Evolutionary conservation across 2,329 filamentous ascomycete species (phyloP), one percentile per base, ranked within the genome.

Genomic region (Stachybotrys echinatus): DNA sequence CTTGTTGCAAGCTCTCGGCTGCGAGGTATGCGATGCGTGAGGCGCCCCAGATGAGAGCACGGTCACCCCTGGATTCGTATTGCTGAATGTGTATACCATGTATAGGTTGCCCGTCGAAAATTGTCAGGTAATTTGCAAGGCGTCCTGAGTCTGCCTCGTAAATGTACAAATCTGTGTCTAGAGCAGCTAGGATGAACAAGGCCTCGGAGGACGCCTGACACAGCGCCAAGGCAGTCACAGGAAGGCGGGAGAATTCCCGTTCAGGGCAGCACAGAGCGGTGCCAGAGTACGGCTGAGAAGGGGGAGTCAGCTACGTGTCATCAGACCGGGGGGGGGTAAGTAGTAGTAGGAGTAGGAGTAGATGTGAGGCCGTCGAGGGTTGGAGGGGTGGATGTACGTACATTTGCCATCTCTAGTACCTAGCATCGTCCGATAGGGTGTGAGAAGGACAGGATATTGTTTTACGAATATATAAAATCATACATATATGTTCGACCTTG

Each of bases 1-100:
- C 27, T n/a, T 23, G 44, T 12, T 53, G 52, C 23, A 63, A 47
- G 34, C 50, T 52, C 4, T 62, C 60, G 4, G 58, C 55, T 18
- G 69, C 52, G 17, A 79, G 48, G 37, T 55, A 48, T 3, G 71
- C 78, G n/a, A 88, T 68, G 2, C 74, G 79, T 17, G 75, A 73
- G 2, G 84, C 86, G 38, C 90, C 90, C 88, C 89, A 95, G 17
- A 85, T 68, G 6, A 92, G 71, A 10, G 83, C 55, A 40, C 67
- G 58, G 7, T 59, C 58, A 2, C 49, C 42, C 6, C 12, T 18
- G 47, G 46, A 3, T 12, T 5, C 50, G 20, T 53, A 52, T 23
- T 48, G 51, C 57, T 64, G 47, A 60, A 82, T 67, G n/a, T 74
- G 67, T 48, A 92, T 82, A 3, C 89, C 89, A 65, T 94, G 89